Conservation (phyloP, 1,284 basidiomycete genomes). For the Volvariella volvacea region DNA sequence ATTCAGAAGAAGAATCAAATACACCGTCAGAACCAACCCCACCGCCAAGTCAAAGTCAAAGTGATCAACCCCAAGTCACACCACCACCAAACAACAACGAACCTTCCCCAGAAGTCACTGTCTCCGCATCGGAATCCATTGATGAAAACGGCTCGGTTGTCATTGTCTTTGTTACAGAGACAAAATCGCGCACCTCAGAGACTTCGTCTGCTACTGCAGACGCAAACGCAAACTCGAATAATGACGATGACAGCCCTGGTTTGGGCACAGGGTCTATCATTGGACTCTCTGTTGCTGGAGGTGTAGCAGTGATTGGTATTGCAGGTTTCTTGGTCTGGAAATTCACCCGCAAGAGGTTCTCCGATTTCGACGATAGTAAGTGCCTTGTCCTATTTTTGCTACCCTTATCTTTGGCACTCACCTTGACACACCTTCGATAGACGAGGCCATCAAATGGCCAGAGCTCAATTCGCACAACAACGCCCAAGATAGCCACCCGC, state of each 20-base stretch:
- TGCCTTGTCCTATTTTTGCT: slow-evolving; percentile 16
- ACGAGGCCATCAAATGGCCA: slow-evolving; percentile 82
- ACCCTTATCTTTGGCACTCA: slow-evolving; percentile 8
- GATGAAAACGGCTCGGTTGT: slow-evolving; percentile 1
- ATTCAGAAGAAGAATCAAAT: too few species aligned
- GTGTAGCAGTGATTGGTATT: slow-evolving; percentile 62
- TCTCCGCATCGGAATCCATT: not conserved
- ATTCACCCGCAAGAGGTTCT: slow-evolving; percentile 67
- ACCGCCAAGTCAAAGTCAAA: too few species aligned
- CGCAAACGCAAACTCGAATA: slow-evolving; percentile 13
- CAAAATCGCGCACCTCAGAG: slow-evolving; percentile 11
- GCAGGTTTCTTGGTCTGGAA: slow-evolving; percentile 76
- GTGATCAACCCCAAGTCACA: too few species aligned
- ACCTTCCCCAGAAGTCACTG: slow-evolving; percentile 10
- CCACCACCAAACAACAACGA: too few species aligned
- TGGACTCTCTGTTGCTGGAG: slow-evolving; percentile 72
- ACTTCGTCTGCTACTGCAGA: slow-evolving; percentile 9
- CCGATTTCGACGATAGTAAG: slow-evolving; percentile 72
- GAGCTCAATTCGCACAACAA: slow-evolving; percentile 66
- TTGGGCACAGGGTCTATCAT: slow-evolving; percentile 66
- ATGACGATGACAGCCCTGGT: slow-evolving; percentile 18
- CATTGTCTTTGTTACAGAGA: slow-evolving; percentile 14
- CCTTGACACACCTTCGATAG: slow-evolving; percentile 26
- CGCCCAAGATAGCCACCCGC: slow-evolving; percentile 43
- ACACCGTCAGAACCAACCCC: too few species aligned